Percentiles rank a stretch among this genome's conserved stretches.
Evolutionary conservation across 345 rosid genomes (phyloP).

Genomic region (Iberis pinnata): DNA sequence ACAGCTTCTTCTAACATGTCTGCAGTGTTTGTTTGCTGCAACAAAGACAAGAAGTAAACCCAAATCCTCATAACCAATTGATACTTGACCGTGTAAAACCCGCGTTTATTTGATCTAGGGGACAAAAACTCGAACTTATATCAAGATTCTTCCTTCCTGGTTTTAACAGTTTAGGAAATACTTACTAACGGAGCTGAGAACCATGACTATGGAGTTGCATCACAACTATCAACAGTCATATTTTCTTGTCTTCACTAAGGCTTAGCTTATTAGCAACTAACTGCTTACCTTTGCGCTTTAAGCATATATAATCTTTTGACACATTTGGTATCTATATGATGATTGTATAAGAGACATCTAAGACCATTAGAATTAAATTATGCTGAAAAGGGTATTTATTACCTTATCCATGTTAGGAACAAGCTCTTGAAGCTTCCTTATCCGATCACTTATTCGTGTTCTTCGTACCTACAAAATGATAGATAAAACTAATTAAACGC

Average conservation of each 20-base stretch:
- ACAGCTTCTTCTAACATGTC: slow-evolving; percentile 84
- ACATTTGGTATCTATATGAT: neutral
- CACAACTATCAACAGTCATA: neutral
- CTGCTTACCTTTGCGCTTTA: neutral
- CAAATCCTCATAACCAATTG: too few relatives aligned
- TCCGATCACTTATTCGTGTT: slow-evolving; percentile 49
- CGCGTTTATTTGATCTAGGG: neutral
- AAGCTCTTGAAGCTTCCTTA: slow-evolving; percentile 62
- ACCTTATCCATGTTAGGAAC: slow-evolving; percentile 92
- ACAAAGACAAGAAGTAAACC: slow-evolving; percentile 18
- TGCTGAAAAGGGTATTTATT: neutral
- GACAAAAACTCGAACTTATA: neutral
- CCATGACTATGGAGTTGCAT: neutral
- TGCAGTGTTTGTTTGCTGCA: slow-evolving; percentile 86
- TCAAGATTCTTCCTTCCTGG: neutral
- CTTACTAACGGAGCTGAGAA: neutral
- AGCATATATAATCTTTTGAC: neutral
- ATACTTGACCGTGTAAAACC: too few relatives aligned
- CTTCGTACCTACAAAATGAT: slow-evolving; percentile 52
- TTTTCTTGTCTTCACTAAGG: neutral
- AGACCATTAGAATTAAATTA: neutral
- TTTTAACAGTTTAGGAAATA: neutral
- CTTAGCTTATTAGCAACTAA: neutral
- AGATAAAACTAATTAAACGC: neutral
- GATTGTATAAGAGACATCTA: slow-evolving; percentile 4